These are phyloP conservation scores for Sporothrix schenckii DNA, from an alignment of 2,329 filamentous ascomycete species.

Conservation along the genomic window DNA sequence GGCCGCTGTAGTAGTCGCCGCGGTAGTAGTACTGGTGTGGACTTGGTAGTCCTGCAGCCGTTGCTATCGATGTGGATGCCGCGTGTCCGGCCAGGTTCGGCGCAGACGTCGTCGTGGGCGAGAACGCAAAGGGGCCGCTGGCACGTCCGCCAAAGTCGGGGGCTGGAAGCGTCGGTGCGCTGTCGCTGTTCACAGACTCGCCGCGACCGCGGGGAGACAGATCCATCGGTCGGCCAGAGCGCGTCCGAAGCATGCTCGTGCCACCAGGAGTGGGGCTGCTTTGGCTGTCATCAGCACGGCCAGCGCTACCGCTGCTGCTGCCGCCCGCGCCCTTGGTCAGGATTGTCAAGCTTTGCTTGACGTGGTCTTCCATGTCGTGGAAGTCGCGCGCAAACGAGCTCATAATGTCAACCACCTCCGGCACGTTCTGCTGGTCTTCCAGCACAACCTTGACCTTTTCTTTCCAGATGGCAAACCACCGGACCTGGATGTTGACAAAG, in stretches of 20 bases:
- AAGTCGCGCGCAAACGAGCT: slow-evolving; percentile 79
- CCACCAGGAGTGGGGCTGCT: slow-evolving; percentile 26
- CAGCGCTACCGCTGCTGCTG: slow-evolving; percentile 39
- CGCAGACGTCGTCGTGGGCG: slow-evolving; percentile 47
- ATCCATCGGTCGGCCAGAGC: slow-evolving; percentile 53
- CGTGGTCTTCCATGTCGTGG: slow-evolving; percentile 71
- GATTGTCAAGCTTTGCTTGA: slow-evolving; percentile 68
- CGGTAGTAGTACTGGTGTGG: slow-evolving; percentile 61
- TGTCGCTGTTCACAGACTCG: slow-evolving; percentile 64
- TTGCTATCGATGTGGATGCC: slow-evolving; percentile 21
- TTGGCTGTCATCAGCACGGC: slow-evolving; percentile 34
- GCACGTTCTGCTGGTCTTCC: slow-evolving; percentile 62
- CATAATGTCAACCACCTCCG: slow-evolving; percentile 73
- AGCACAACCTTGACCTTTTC: slow-evolving; percentile 79
- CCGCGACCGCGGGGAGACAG: slow-evolving; percentile 58
- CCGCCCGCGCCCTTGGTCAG: slow-evolving; percentile 72
- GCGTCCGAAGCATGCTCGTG: slow-evolving; percentile 48
- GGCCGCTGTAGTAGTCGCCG: slow-evolving; percentile 53
- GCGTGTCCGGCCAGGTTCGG: not conserved
- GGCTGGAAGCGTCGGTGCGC: slow-evolving; percentile 64
- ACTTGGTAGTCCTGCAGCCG: slow-evolving; percentile 43
- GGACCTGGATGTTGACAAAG: slow-evolving; percentile 79
- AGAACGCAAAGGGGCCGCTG: slow-evolving; percentile 67
- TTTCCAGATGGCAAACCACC: slow-evolving; percentile 82
- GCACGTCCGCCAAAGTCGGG: slow-evolving; percentile 67